Evolutionary conservation across 2,329 filamentous ascomycete species (phyloP), one percentile per base, ranked within the genome.

Genomic region (Aspergillus sp.): DNA sequence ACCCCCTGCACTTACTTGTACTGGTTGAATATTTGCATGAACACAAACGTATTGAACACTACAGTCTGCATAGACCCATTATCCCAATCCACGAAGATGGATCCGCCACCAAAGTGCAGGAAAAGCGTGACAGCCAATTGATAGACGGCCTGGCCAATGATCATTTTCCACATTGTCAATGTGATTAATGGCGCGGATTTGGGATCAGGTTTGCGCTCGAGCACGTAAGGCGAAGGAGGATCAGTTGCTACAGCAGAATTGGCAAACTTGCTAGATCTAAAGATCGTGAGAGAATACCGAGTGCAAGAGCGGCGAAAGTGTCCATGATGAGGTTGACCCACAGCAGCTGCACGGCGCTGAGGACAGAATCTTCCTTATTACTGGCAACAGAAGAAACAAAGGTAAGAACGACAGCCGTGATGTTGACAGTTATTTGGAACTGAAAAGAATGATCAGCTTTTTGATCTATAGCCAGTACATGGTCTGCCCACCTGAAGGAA

Each of bases 321-420:
- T 54, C 52, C 32, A 54, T 54, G 16, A 54, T 54, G 18, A 54
- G 24, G 42, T 54, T 54, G 16, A 54, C 31, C 32, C 52, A 54
- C 20, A 54, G 18, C 52, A 54, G 39, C 20, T 54, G 52, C 36
- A 54, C 39, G 5, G 52, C 32, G 18, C 24, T 54, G 36, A 54
- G 39, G 16, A 54, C 36, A 18, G 31, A n/a, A 11, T 54, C 52
- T 14, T 54, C 39, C 1, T 24, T 16, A 4, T 22, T 24, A 46
- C 20, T 54, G 22, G 36, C 36, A 16, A 46, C 42, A 9, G 52
- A 31, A 6, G 52, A 42, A 11, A 54, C 52, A 20, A 42, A 32
- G 12, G 52, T 54, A 10, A 54, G 36, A 22, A 14, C 24, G 11
- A 46, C 32, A n/a, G 52, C 52, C 9, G 52, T 54, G 24, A 54